Conservation (phyloP, 1,139 yeast genomes). For the Blastobotrys proliferans region DNA sequence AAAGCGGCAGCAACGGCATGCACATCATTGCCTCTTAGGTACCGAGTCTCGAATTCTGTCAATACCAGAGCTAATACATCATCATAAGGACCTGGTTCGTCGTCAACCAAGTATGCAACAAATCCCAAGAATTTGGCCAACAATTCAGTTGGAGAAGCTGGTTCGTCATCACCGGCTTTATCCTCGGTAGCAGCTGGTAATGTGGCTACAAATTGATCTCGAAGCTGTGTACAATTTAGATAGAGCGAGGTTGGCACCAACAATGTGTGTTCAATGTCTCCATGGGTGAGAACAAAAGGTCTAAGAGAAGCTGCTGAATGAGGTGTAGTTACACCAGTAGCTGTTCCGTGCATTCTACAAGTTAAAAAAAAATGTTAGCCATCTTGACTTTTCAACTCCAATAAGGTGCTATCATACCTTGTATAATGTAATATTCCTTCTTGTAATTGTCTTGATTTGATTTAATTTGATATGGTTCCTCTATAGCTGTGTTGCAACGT, state of each 20-base stretch:
- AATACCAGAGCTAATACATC: conserved; percentile 68
- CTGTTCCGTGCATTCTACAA: conserved; percentile 19
- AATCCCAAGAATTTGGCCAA: conserved; percentile 81
- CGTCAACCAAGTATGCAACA: conserved; percentile 54
- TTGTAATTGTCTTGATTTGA: not conserved
- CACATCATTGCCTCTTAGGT: conserved; percentile 72
- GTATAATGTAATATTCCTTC: no score
- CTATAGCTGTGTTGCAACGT: no score
- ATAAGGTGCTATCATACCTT: not conserved
- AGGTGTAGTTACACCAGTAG: conserved; percentile 43
- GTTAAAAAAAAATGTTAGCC: not conserved
- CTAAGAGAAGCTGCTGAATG: conserved; percentile 50
- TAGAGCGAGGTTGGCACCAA: conserved; percentile 81
- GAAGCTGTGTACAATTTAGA: conserved; percentile 78
- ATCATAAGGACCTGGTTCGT: conserved; percentile 53
- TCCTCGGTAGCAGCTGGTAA: conserved; percentile 77
- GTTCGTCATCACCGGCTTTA: conserved; percentile 83
- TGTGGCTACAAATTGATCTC: conserved; percentile 75
- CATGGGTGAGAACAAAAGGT: conserved; percentile 81
- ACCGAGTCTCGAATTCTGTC: conserved; percentile 79
- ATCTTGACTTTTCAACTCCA: not conserved
- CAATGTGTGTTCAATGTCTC: conserved; percentile 81
- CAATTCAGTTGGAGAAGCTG: conserved; percentile 82
- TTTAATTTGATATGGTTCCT: not conserved
- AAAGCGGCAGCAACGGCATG: conserved; percentile 82